Conservation (phyloP, 208 protist genomes). For the Leptomonas seymouri region DNA sequence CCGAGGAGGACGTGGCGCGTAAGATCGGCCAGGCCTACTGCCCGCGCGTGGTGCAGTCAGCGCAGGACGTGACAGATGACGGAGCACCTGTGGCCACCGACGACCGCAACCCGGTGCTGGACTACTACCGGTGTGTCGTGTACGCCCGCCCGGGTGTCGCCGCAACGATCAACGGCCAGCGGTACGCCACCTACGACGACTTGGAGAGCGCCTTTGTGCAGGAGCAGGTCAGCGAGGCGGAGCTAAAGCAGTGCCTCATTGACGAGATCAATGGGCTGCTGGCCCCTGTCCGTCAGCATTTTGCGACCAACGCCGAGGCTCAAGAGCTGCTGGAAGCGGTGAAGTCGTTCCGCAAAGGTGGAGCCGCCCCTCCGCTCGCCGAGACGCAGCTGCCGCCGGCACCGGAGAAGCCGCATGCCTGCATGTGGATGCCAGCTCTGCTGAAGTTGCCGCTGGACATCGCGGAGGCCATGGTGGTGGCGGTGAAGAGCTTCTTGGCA, state of each 20-base stretch:
- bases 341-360: slow-evolving; percentile 72
- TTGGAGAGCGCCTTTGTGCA: slow-evolving; percentile 83
- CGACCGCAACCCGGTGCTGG: slow-evolving; percentile 95
- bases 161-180: slow-evolving; percentile 48
- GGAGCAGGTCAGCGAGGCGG: slow-evolving; percentile 62
- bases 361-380: slow-evolving; percentile 19
- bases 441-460: slow-evolving; percentile 67
- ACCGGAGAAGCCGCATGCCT: slow-evolving; percentile 52
- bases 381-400: slow-evolving; percentile 11
- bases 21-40: slow-evolving; percentile 98
- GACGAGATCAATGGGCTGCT: slow-evolving; percentile 91
- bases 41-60: slow-evolving; percentile 69
- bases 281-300: slow-evolving; percentile 96
- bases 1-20: slow-evolving; percentile 91
- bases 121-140: slow-evolving; percentile 95
- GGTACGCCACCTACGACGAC: slow-evolving; percentile 78
- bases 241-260: slow-evolving; percentile 88
- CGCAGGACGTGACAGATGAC: slow-evolving; percentile 61
- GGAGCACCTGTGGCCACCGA: slow-evolving; percentile 67
- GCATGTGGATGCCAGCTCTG: slow-evolving; percentile 73
- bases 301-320: slow-evolving; percentile 83
- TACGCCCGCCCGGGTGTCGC: slow-evolving; percentile 64
- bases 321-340: slow-evolving; percentile 89
- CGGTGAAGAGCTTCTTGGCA: slow-evolving; percentile 53
- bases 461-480: slow-evolving; percentile 49